Percentiles rank a stretch among this genome's conserved stretches.
Evolutionary conservation across 208 protist species (phyloP).

Genomic region (Vickermania spadyakhi): DNA sequence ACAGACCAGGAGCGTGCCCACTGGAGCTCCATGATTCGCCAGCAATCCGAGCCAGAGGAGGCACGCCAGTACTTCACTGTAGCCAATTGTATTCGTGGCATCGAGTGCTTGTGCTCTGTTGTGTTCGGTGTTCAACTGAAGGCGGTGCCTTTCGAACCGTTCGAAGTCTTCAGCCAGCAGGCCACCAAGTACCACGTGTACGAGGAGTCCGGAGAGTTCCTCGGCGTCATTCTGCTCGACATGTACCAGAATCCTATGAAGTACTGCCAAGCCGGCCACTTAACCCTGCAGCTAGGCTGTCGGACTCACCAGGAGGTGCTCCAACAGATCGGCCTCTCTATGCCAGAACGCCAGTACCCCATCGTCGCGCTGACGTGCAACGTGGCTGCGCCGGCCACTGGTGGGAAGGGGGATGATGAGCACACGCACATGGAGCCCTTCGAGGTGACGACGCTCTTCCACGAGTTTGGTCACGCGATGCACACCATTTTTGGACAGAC

Average conservation of each 20-base stretch:
- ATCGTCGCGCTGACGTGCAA: constrained; percentile 90
- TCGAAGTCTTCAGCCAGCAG: constrained; percentile 73
- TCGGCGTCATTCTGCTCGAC: constrained; percentile 90
- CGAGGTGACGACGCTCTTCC: constrained; percentile 90
- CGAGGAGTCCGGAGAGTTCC: constrained; percentile 70
- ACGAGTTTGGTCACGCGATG: constrained; percentile 92
- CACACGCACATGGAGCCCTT: constrained; percentile 70
- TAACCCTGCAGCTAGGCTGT: constrained; percentile 87
- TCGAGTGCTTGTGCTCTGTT: constrained; percentile 84
- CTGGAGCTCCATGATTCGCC: constrained; percentile 56
- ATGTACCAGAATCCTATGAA: constrained; percentile 85
- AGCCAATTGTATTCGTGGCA: constrained; percentile 83
- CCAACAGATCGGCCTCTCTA: constrained; percentile 52
- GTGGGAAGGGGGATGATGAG: constrained; percentile 65
- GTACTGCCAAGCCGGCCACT: constrained; percentile 83
- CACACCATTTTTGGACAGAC: constrained; percentile 92
- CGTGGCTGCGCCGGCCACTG: constrained; percentile 33
- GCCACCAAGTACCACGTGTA: constrained; percentile 86
- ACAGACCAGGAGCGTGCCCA: constrained; percentile 75
- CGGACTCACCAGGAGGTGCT: constrained; percentile 69
- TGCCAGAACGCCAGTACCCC: constrained; percentile 83
- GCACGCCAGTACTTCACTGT: constrained; percentile 83
- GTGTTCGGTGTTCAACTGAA: constrained; percentile 85
- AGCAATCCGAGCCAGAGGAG: constrained; percentile 56
- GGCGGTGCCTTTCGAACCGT: constrained; percentile 50